phyloP scores from a whole-genome alignment of 257 asterid genomes.

The Petunia axillaris region DNA sequence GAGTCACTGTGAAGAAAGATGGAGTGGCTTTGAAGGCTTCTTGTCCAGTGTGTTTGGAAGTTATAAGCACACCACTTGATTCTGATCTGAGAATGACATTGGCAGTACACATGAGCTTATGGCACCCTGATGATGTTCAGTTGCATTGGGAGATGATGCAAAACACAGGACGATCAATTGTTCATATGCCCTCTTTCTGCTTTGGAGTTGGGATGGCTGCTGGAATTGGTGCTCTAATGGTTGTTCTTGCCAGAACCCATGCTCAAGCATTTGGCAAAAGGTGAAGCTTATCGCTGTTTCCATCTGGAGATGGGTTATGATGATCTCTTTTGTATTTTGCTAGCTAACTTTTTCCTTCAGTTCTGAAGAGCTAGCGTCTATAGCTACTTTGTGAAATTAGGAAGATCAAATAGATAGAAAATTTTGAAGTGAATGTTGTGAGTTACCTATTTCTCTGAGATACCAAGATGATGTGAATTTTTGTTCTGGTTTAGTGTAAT shows the following conservation, averaged over 20 bases:
- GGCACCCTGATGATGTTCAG: conserved; percentile 84
- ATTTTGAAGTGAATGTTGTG: neutral
- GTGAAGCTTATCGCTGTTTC: neutral
- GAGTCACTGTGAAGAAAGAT: conserved; percentile 54
- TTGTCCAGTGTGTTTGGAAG: conserved; percentile 74
- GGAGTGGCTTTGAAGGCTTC: conserved; percentile 50
- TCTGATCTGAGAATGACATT: conserved; percentile 63
- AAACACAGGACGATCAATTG: conserved; percentile 39
- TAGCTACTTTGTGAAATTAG: neutral
- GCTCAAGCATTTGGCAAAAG: conserved; percentile 32
- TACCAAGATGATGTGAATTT: neutral
- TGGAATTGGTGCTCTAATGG: conserved; percentile 63
- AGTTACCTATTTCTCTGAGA: neutral
- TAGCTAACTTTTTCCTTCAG: neutral
- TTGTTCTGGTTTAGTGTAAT: neutral
- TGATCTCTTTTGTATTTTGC: neutral
- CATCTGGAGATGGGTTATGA: neutral
- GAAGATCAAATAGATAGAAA: conserved; percentile 8
- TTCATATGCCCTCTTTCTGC: conserved; percentile 66
- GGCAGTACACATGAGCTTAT: conserved; percentile 82
- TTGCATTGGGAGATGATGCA: conserved; percentile 83
- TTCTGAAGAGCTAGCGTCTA: conserved; percentile 12
- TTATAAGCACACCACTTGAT: conserved; percentile 38
- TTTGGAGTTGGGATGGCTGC: conserved; percentile 68
- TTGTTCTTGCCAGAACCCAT: conserved; percentile 48